These are phyloP conservation scores for Aspergillus ibericus DNA, from an alignment of 2,329 filamentous ascomycete genomes.

Conservation along the genomic window DNA sequence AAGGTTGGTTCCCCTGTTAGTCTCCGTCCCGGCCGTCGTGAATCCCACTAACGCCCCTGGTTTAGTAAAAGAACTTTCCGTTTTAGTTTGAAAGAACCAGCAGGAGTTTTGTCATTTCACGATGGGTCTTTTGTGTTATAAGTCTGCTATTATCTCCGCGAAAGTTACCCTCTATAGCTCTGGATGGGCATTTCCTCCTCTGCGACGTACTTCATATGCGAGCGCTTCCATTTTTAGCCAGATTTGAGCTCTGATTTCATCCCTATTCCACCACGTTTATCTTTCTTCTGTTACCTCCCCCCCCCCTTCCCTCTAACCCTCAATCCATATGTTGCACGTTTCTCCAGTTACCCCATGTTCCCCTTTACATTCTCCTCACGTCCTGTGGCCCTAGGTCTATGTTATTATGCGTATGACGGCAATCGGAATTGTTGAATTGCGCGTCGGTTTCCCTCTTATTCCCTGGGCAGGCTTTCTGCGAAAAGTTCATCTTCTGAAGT, in stretches of 20 bases:
- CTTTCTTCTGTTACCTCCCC: constrained; percentile 15
- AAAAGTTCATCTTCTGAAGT: constrained; percentile 42
- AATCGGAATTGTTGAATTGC: constrained; percentile 38
- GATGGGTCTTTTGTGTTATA: constrained; percentile 44
- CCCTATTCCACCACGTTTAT: constrained; percentile 17
- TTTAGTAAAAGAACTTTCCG: constrained; percentile 39
- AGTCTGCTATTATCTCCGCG: constrained; percentile 38
- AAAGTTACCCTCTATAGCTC: constrained; percentile 43
- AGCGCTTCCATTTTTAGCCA: constrained; percentile 42
- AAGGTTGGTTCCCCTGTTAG: constrained; percentile 52
- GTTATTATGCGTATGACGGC: constrained; percentile 39
- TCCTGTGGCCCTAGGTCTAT: constrained; percentile 27
- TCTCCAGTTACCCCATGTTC: constrained; percentile 9
- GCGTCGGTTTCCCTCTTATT: constrained; percentile 35
- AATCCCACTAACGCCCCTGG: not conserved
- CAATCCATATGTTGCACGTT: constrained; percentile 6
- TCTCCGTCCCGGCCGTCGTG: constrained; percentile 14
- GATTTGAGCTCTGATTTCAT: constrained; percentile 34
- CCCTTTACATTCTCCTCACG: constrained; percentile 18
- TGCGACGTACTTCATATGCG: constrained; percentile 44
- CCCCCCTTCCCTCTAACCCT: constrained; percentile 14
- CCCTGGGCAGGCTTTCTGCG: constrained; percentile 47
- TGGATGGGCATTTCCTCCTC: constrained; percentile 46
- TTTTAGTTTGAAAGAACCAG: constrained; percentile 43
- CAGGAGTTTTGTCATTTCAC: constrained; percentile 46